phyloP scores from a whole-genome alignment of 2,329 filamentous ascomycete genomes.

The Pleurostoma richardsiae region DNA sequence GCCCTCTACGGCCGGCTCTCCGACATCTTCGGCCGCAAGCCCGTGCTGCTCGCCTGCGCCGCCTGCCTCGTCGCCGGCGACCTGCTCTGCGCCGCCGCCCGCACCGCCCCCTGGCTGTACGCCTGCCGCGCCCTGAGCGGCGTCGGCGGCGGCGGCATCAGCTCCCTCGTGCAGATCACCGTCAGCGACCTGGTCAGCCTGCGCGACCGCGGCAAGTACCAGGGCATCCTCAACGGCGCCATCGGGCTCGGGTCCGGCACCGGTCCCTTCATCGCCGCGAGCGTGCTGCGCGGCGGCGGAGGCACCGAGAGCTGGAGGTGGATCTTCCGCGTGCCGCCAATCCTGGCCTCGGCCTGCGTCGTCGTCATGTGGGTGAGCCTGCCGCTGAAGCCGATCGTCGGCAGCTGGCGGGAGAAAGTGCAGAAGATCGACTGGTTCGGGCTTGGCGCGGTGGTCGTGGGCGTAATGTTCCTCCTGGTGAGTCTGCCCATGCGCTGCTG shows the following conservation, averaged over 20 bases:
- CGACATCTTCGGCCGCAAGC: slow-evolving; percentile 55
- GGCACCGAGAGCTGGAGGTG: slow-evolving; percentile 29
- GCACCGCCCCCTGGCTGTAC: slow-evolving; percentile 21
- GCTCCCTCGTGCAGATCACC: slow-evolving; percentile 27
- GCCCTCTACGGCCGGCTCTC: slow-evolving; percentile 57
- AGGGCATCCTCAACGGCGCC: slow-evolving; percentile 20
- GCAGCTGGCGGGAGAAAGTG: slow-evolving; percentile 41
- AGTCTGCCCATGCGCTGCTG: slow-evolving; percentile 39
- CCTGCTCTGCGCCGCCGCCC: slow-evolving; percentile 22
- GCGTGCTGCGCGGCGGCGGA: slow-evolving; percentile 22
- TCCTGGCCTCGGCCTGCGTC: slow-evolving; percentile 38
- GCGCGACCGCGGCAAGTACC: slow-evolving; percentile 29
- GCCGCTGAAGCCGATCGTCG: slow-evolving; percentile 37
- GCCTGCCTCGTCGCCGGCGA: slow-evolving; percentile 27
- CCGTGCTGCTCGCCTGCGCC: slow-evolving; percentile 47
- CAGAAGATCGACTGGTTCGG: slow-evolving; percentile 54
- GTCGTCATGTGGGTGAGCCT: slow-evolving; percentile 39
- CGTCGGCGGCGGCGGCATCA: slow-evolving; percentile 28
- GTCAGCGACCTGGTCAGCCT: slow-evolving; percentile 29
- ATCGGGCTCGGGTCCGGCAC: slow-evolving; percentile 31
- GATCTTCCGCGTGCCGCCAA: slow-evolving; percentile 41
- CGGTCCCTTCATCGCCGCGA: slow-evolving; percentile 15
- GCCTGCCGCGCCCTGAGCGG: slow-evolving; percentile 26
- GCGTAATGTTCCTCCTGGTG: slow-evolving; percentile 54
- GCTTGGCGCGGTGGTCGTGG: slow-evolving; percentile 44